Evolutionary conservation across 2,329 filamentous ascomycete genomes (phyloP).

Genomic region (Decorospora gaudefroyi): DNA sequence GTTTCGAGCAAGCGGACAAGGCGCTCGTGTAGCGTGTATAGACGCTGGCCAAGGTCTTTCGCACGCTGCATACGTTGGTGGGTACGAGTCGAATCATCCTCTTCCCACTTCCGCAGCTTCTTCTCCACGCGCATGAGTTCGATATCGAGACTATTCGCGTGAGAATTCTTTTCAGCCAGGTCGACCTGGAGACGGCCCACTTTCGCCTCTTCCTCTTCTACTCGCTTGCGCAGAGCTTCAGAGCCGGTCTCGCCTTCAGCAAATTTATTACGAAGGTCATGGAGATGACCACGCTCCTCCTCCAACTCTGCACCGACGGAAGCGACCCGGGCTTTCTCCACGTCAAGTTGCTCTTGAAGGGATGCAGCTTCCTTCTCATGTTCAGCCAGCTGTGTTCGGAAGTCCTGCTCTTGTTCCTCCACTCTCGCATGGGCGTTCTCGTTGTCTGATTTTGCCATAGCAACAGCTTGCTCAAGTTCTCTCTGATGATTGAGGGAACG

Average conservation of each 20-base stretch:
- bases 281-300: slow-evolving; percentile 71
- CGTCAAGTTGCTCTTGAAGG: slow-evolving; percentile 52
- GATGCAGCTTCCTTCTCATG: slow-evolving; percentile 46
- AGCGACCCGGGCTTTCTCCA: slow-evolving; percentile 54
- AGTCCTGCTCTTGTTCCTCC: slow-evolving; percentile 48
- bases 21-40: slow-evolving; percentile 83
- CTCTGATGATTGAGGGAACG: slow-evolving; percentile 51
- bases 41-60: slow-evolving; percentile 79
- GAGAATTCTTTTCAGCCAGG: slow-evolving; percentile 74
- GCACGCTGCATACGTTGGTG: slow-evolving; percentile 72
- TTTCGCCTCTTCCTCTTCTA: slow-evolving; percentile 76
- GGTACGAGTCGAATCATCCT: slow-evolving; percentile 58
- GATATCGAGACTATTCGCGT: slow-evolving; percentile 74
- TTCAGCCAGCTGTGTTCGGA: slow-evolving; percentile 46
- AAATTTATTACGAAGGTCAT: slow-evolving; percentile 69
- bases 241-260: slow-evolving; percentile 83
- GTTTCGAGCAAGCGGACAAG: slow-evolving; percentile 83
- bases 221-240: slow-evolving; percentile 72
- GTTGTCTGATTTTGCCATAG: slow-evolving; percentile 54
- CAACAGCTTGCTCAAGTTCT: slow-evolving; percentile 54
- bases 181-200: slow-evolving; percentile 69
- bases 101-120: slow-evolving; percentile 61
- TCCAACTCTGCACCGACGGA: slow-evolving; percentile 59
- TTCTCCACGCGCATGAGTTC: slow-evolving; percentile 72
- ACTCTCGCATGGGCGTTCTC: slow-evolving; percentile 48